These are phyloP conservation scores for Gremmenia infestans DNA, from an alignment of 2,329 filamentous ascomycete species.

Conservation along the genomic window DNA sequence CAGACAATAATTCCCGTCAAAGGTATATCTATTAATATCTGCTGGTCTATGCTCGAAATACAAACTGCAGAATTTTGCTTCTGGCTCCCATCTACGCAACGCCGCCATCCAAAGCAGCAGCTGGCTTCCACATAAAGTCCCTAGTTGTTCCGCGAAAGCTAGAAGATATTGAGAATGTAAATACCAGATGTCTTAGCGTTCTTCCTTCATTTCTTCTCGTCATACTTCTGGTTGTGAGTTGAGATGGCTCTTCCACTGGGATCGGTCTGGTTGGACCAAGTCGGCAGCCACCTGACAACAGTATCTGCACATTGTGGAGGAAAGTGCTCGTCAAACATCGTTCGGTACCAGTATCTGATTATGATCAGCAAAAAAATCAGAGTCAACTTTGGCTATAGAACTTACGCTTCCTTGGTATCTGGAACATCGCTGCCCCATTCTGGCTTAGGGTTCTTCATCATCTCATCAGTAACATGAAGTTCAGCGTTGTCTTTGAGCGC, in stretches of 20 bases:
- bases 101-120: background rate
- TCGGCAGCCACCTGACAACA: slow-evolving; percentile 94
- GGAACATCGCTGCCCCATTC: slow-evolving; percentile 93
- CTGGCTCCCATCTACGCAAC: background rate
- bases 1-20: background rate
- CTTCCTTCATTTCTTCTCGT: slow-evolving; percentile 31
- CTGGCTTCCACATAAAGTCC: too few relatives aligned
- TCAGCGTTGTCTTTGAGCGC: slow-evolving; percentile 93
- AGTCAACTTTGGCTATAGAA: slow-evolving; percentile 18
- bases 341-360: slow-evolving; percentile 85
- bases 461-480: slow-evolving; percentile 85
- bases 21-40: background rate
- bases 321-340: slow-evolving; percentile 99
- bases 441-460: slow-evolving; percentile 96
- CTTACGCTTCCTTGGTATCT: slow-evolving; percentile 91
- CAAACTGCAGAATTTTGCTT: background rate
- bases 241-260: slow-evolving; percentile 82
- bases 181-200: too few relatives aligned
- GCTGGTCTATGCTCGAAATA: background rate
- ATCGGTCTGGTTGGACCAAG: slow-evolving; percentile 94
- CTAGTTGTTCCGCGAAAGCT: too few relatives aligned
- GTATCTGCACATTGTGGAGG: slow-evolving; percentile 85
- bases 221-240: slow-evolving; percentile 71
- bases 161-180: too few relatives aligned
- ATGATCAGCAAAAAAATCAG: slow-evolving; percentile 8